Evolutionary conservation across 1,284 basidiomycete species (phyloP), one percentile per base, ranked within the genome.

Genomic region (Apiotrichum porosum): DNA sequence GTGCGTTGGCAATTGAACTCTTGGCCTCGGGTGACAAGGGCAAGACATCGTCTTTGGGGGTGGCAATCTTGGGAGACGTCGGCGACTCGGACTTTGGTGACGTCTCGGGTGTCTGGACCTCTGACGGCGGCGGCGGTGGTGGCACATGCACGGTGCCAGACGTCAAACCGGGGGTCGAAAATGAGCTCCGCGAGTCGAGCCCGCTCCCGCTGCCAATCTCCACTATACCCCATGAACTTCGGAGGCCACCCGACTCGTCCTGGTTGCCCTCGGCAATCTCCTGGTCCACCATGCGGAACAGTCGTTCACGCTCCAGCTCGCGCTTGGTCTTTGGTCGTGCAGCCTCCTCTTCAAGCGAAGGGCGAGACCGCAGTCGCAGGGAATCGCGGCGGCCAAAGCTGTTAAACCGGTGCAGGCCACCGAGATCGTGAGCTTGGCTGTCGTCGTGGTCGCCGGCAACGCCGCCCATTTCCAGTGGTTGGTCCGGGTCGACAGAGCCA

Each of bases 261-360:
- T 6, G 21, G 21, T 47, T 47, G 3, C 43, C 44, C n/a, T 49
- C 50, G 3, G 54, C 54, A 32, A 72, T 55, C 31, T 69, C 63
- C 36, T 70, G 63, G 32, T 66, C 68, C 12, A 70, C 62, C 58
- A 66, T 56, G 21, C 58, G 61, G 54, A 74, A 69, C 38, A 74
- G 49, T 32, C 62, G 57, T 39, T 74, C 71, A 14, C 72, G 51
- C 52, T 72, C 69, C 19, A 63, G 57, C 46, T 74, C 72, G 15
- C 70, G 60, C 52, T 69, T 69, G 8, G 66, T 70, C 53, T 68
- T 70, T 19, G 52, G 40, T 5, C 59, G 51, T 1, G 60, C 60
- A 1, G 36, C 31, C 15, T 39, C 37, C 18, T 18, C 6, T 13
- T 38, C 31, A 1, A 28, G 22, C 9, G 22, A 13, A 4, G 42